Evolutionary conservation across 1,284 basidiomycete species (phyloP).

Genomic region (Trametes sp.): DNA sequence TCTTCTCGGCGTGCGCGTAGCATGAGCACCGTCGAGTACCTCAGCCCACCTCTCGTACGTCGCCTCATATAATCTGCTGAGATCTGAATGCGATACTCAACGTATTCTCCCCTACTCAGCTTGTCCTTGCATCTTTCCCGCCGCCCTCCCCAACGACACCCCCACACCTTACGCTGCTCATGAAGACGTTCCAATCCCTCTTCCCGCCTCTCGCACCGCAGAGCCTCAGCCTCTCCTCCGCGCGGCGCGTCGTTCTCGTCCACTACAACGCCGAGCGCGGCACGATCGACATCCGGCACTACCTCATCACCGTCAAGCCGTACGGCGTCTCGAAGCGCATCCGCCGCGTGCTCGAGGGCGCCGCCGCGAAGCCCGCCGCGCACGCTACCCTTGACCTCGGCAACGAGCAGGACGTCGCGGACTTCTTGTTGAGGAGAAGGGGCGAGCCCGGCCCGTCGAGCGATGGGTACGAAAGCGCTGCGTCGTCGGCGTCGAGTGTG

Average conservation of each 20-base stretch:
- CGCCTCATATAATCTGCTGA: background rate
- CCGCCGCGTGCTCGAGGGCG: constrained; percentile 86
- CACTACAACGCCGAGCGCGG: constrained; percentile 89
- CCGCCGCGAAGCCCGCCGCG: constrained; percentile 47
- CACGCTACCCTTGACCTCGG: constrained; percentile 77
- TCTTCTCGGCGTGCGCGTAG: constrained; percentile 74
- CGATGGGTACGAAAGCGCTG: constrained; percentile 87
- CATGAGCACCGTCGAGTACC: constrained; percentile 82
- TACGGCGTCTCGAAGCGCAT: constrained; percentile 94
- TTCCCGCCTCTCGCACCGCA: constrained; percentile 89
- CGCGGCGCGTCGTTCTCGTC: constrained; percentile 91
- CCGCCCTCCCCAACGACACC: constrained; percentile 73
- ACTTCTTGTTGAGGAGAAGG: constrained; percentile 85
- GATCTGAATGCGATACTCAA: background rate
- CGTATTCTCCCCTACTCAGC: constrained; percentile 46
- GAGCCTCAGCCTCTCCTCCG: constrained; percentile 79
- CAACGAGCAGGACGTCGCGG: constrained; percentile 92
- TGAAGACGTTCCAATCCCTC: constrained; percentile 89
- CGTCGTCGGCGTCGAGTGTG: constrained; percentile 76
- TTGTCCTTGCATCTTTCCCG: constrained; percentile 81
- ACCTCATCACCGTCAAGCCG: constrained; percentile 93
- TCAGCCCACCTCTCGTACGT: constrained; percentile 85
- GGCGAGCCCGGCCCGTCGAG: constrained; percentile 70
- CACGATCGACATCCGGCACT: constrained; percentile 95
- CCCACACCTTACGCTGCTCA: constrained; percentile 74